Conservation (phyloP, 192 early-diverging fungal species). For the Podila clonocystis region DNA sequence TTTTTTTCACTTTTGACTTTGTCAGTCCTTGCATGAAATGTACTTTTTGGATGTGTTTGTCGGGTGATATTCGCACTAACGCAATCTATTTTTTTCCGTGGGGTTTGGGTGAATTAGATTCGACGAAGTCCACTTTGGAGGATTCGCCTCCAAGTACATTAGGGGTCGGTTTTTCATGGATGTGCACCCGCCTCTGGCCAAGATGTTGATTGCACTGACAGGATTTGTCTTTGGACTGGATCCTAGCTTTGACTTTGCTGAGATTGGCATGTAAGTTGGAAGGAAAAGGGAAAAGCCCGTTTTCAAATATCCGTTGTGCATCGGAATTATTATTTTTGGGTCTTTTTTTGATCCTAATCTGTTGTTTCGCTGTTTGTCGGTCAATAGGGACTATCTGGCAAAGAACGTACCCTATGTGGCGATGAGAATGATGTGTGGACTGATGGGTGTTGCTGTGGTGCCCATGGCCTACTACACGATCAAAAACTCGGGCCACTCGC, state of each 20-base stretch:
- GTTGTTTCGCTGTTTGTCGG: neutral
- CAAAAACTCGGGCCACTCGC: constrained; percentile 80
- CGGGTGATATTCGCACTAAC: too few species aligned
- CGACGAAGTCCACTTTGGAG: constrained; percentile 99
- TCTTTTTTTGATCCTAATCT: neutral
- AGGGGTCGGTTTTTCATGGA: constrained; percentile 93
- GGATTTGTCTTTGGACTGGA: constrained; percentile 90
- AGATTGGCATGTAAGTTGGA: constrained; percentile 75
- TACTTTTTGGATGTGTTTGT: too few species aligned
- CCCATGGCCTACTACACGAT: constrained; percentile 88
- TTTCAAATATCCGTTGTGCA: neutral
- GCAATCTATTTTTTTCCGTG: neutral
- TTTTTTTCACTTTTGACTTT: too few species aligned
- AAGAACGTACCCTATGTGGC: constrained; percentile 89
- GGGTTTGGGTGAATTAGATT: constrained; percentile 64
- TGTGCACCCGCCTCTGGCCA: constrained; percentile 95
- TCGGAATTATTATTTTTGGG: neutral
- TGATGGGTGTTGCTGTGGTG: constrained; percentile 82
- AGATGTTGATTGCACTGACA: constrained; percentile 84
- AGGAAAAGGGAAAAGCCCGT: neutral
- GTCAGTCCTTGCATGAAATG: too few species aligned
- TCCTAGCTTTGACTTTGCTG: constrained; percentile 92
- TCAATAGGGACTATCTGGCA: constrained; percentile 79
- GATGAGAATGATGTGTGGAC: constrained; percentile 81
- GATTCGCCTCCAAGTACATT: constrained; percentile 92